Evolutionary conservation across 345 rosid species (phyloP), one percentile per base, ranked within the genome.

Genomic region (Syzygium aromaticum): DNA sequence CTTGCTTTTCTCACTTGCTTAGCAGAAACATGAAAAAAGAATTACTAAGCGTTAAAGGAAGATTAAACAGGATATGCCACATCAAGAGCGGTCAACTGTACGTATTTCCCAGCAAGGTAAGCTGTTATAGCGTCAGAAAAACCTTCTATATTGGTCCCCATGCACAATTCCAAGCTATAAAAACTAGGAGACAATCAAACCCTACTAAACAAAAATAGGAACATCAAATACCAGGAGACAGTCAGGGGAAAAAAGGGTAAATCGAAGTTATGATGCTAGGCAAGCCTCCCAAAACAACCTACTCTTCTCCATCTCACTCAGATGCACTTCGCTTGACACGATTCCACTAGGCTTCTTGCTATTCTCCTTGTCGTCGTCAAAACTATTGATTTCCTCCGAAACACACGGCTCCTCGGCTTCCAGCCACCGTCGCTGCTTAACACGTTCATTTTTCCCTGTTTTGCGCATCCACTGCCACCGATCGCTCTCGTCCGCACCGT

Each of bases 241-340:
- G 33, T 33, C 46, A 30, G 3, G 6, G 38, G 49, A 1, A 7
- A 51, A 63, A 67, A n/a, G 67, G 30, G 23, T 77, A 33, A 3
- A 33, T 19, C 22, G 80, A 73, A 77, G 16, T 61, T 85, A 90
- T 22, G 91, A 90, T 6, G 93, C 93, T 87, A 92, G 84, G 54
- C 93, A 92, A 61, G 91, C 57, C 85, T 92, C 93, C 93, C 93
- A 92, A 80, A 92, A 92, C 49, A 89, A 86, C 89, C 86, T 88
- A 38, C 86, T 88, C 86, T 86, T 88, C 88, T 92, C 93, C 87
- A 25, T 49, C 84, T 88, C 91, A 3, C 33, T 90, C 77, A 90
- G 80, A 73, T 73, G 80, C 61, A 53, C 25, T 33, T 73, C 80
- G 46, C 49, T 73, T 38, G 80, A 5, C 49, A 22, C 46, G 19